Evolutionary conservation across 2,329 filamentous ascomycete genomes (phyloP), one percentile per base, ranked within the genome.

Genomic region (Colletotrichum endophyticum): DNA sequence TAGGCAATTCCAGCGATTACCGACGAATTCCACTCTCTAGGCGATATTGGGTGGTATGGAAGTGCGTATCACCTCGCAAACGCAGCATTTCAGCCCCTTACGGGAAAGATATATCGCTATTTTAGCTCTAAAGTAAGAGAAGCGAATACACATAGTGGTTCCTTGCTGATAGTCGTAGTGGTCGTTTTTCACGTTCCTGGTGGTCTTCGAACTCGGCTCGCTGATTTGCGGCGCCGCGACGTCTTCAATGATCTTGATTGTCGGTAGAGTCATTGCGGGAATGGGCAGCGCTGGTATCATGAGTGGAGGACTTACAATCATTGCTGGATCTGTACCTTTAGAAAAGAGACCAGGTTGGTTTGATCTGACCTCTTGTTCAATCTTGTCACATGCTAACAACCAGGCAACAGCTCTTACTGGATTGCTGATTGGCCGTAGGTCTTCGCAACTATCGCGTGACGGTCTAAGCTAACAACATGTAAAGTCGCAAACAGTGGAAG

Each of bases 221-320:
- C 78, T 90, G 3, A 82, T 91, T 16, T 90, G 89, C 72, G 89
- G 79, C 79, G 44, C 85, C 79, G 87, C 89, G 2, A 84, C 81
- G 1, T 87, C 82, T 30, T 87, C 86, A 0, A 81, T 81, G 1
- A 86, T 87, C 81, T 82, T 91, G 56, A 91, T 91, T 68, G 80
- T 88, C 5, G 89, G 89, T 1, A 83, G 89, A 49, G 88, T 87
- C 0, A 79, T 90, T 13, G 86, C 88, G 0, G 89, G 89, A 1
- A 80, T 85, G 3, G 89, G 89, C 4, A 84, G 83, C 8, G 84
- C 88, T 16, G 89, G 86, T 3, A 81, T 90, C 5, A 85, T 86
- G 28, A 84, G 83, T 44, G 83, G 83, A 36, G 81, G 81, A 16
- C 75, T 85, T 19, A 83, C 82, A 13, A 83, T 85, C 13, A 79